Evolutionary conservation across 768 basidiomycete species (phyloP).

Genomic region (Ramaria sp.): DNA sequence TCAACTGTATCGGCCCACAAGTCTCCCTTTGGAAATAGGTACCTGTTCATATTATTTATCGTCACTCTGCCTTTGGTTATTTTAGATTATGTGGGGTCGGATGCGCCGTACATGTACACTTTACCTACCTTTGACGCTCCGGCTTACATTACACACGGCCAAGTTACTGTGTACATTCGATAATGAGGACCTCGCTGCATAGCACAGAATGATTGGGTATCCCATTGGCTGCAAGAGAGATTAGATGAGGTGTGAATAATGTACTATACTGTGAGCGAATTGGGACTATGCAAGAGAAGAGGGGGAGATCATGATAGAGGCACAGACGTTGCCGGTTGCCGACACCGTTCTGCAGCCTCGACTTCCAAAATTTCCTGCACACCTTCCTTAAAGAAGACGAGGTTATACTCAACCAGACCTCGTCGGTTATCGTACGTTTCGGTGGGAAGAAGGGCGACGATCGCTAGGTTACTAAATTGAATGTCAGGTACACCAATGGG

Average conservation of each 20-base stretch:
- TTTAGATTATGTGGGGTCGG: neutral
- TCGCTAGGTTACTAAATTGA: slow-evolving; percentile 16
- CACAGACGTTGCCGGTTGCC: neutral
- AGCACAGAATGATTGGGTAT: no score
- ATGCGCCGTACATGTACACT: neutral
- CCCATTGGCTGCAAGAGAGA: no score
- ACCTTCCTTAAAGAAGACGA: slow-evolving; percentile 76
- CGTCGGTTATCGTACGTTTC: slow-evolving; percentile 60
- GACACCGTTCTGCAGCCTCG: slow-evolving; percentile 24
- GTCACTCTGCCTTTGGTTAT: neutral
- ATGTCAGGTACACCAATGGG: neutral
- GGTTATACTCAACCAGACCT: slow-evolving; percentile 77
- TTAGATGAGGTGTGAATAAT: no score
- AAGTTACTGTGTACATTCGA: neutral
- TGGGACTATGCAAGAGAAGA: no score
- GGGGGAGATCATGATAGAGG: no score
- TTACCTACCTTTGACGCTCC: neutral
- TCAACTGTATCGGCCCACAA: neutral
- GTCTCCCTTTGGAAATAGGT: neutral
- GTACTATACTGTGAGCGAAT: no score
- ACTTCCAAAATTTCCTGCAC: slow-evolving; percentile 74
- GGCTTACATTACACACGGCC: neutral
- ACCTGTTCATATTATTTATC: neutral
- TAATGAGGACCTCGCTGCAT: neutral
- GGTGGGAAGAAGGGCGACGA: slow-evolving; percentile 61